Evolutionary conservation across 2,329 filamentous ascomycete genomes (phyloP).

Genomic region (Aspergillus tanneri): DNA sequence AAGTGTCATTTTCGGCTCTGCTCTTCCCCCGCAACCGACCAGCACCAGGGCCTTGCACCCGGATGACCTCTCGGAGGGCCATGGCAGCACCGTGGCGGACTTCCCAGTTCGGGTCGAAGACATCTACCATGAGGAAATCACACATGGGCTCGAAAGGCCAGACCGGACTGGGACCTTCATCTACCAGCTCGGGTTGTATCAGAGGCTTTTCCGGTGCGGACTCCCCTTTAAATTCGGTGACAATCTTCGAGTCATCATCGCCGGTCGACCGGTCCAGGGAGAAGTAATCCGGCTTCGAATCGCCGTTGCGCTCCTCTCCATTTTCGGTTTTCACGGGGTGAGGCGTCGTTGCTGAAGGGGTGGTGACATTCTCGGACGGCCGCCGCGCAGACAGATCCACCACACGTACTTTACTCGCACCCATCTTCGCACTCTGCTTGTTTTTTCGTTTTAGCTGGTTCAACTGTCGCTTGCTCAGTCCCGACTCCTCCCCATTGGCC

Average conservation of each 20-base stretch:
- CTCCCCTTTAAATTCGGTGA: conserved; percentile 92
- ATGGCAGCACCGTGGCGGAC: conserved; percentile 94
- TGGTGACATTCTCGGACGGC: conserved; percentile 65
- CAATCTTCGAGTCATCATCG: conserved; percentile 88
- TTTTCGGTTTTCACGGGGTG: conserved; percentile 62
- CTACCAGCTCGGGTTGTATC: conserved; percentile 72
- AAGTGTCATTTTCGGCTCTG: conserved; percentile 69
- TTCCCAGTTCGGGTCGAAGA: conserved; percentile 94
- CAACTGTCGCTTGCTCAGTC: conserved; percentile 85
- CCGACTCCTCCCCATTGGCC: conserved; percentile 62
- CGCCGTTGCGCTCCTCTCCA: conserved; percentile 58
- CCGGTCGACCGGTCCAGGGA: conserved; percentile 75
- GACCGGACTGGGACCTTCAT: conserved; percentile 65
- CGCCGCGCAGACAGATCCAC: conserved; percentile 76
- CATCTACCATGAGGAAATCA: conserved; percentile 87
- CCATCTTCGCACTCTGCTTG: conserved; percentile 84
- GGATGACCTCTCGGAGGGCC: conserved; percentile 85
- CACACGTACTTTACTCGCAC: conserved; percentile 83
- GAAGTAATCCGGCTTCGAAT: conserved; percentile 78
- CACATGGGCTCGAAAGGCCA: conserved; percentile 95
- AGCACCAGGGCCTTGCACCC: conserved; percentile 86
- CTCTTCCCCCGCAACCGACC: conserved; percentile 72
- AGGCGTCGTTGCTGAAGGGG: conserved; percentile 53
- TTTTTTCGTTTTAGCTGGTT: conserved; percentile 94
- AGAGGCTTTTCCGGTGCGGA: conserved; percentile 79